Evolutionary conservation across 2,329 filamentous ascomycete species (phyloP).

Genomic region (Dactylellina leptospora): DNA sequence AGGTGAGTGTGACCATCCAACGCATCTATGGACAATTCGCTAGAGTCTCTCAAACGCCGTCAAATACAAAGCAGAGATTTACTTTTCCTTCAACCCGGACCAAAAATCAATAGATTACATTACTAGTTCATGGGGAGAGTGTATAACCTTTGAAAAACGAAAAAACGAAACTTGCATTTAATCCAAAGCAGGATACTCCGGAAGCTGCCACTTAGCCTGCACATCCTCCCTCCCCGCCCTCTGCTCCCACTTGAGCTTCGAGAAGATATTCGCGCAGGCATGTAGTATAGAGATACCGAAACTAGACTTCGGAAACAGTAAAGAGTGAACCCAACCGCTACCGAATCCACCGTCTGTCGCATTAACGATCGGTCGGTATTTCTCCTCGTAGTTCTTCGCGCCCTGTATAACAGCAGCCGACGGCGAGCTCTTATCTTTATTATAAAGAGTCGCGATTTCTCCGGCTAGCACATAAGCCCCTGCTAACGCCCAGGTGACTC

Average conservation of each 20-base stretch:
- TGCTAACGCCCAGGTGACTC: neutral
- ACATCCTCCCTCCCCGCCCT: neutral
- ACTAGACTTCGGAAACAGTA: slow-evolving; percentile 2
- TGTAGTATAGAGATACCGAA: slow-evolving; percentile 8
- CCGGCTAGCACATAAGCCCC: slow-evolving; percentile 13
- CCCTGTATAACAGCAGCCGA: neutral
- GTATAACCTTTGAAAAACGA: too few species aligned
- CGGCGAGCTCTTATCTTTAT: slow-evolving; percentile 1
- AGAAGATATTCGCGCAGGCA: neutral
- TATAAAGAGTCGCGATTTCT: slow-evolving; percentile 11
- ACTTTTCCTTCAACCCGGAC: too few species aligned
- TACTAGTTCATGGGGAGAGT: too few species aligned
- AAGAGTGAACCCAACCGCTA: neutral
- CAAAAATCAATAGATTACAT: too few species aligned
- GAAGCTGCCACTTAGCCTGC: slow-evolving; percentile 13
- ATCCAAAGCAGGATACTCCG: slow-evolving; percentile 6
- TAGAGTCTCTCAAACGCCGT: too few species aligned
- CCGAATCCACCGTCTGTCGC: neutral
- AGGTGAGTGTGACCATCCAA: too few species aligned
- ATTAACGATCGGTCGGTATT: slow-evolving; percentile 4
- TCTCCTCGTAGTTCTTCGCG: slow-evolving; percentile 21
- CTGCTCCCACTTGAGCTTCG: slow-evolving; percentile 1
- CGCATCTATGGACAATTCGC: too few species aligned
- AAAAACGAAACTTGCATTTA: too few species aligned
- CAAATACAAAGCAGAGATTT: too few species aligned